phyloP scores from a whole-genome alignment of 2,329 filamentous ascomycete species.

The Phaeoacremonium minimum region DNA sequence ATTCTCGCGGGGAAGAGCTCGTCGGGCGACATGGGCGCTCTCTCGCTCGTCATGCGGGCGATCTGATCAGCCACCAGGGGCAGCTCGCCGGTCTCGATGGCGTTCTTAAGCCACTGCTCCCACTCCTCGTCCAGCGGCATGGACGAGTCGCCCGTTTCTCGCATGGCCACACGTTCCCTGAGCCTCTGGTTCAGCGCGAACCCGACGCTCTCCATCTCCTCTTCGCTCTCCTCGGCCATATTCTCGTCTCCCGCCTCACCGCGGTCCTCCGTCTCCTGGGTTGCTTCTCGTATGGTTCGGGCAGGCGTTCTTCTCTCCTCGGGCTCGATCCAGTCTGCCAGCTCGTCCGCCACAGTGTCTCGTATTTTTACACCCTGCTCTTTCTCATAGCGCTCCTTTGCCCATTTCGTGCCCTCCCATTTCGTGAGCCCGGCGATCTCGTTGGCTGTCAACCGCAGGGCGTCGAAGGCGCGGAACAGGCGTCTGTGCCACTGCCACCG shows the following conservation, averaged over 20 bases:
- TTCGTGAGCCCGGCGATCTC: conserved; percentile 72
- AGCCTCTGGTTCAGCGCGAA: conserved; percentile 61
- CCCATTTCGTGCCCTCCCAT: conserved; percentile 82
- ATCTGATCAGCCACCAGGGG: conserved; percentile 41
- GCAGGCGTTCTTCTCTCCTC: conserved; percentile 23
- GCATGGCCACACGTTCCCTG: conserved; percentile 57
- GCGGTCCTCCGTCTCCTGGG: conserved; percentile 9
- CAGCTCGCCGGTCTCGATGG: conserved; percentile 58
- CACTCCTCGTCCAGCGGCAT: conserved; percentile 65
- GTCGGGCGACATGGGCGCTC: conserved; percentile 21
- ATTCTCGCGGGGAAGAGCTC: conserved; percentile 45
- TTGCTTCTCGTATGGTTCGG: conserved; percentile 3
- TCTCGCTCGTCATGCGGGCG: conserved; percentile 24
- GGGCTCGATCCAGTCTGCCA: conserved; percentile 56
- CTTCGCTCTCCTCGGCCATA: conserved; percentile 47
- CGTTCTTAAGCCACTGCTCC: conserved; percentile 72
- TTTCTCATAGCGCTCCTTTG: conserved; percentile 72
- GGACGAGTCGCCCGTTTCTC: conserved; percentile 54
- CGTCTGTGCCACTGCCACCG: conserved; percentile 73
- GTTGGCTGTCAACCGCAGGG: conserved; percentile 59
- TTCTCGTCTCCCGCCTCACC: conserved; percentile 23
- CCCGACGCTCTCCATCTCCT: conserved; percentile 54
- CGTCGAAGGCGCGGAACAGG: conserved; percentile 73
- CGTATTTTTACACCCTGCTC: conserved; percentile 67
- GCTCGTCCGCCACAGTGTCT: conserved; percentile 68